These are phyloP conservation scores for Cenchrus americanus DNA, from an alignment of 176 grass and related monocot species.

Conservation along the genomic window DNA sequence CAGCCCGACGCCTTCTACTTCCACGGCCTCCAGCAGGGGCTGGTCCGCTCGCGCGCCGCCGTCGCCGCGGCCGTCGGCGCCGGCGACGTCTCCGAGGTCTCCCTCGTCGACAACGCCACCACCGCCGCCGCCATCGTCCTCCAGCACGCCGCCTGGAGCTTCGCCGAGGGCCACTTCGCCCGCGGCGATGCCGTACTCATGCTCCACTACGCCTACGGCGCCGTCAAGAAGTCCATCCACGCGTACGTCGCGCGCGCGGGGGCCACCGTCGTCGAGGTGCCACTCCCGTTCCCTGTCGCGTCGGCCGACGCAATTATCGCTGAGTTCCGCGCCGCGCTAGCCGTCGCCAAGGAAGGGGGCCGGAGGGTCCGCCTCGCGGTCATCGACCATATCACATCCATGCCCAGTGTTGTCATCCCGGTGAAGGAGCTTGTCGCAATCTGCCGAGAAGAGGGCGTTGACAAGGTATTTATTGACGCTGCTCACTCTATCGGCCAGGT, in stretches of 20 bases:
- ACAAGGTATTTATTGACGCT: slow-evolving; percentile 86
- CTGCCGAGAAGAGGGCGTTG: slow-evolving; percentile 84
- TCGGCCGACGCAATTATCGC: slow-evolving; percentile 62
- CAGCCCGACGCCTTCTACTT: slow-evolving; percentile 94
- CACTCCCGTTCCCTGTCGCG: slow-evolving; percentile 80
- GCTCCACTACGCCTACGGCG: slow-evolving; percentile 94
- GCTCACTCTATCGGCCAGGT: slow-evolving; percentile 89
- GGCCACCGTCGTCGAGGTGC: slow-evolving; percentile 85
- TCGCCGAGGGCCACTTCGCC: slow-evolving; percentile 64
- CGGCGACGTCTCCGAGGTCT: slow-evolving; percentile 64
- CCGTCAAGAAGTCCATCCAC: slow-evolving; percentile 95
- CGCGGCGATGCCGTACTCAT: slow-evolving; percentile 83
- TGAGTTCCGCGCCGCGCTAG: slow-evolving; percentile 77
- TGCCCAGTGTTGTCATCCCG: slow-evolving; percentile 90
- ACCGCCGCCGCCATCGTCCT: slow-evolving; percentile 89
- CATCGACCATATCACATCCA: slow-evolving; percentile 97
- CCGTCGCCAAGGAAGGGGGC: slow-evolving; percentile 64
- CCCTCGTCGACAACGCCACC: slow-evolving; percentile 96
- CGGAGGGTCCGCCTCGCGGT: slow-evolving; percentile 78
- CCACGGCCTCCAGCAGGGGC: slow-evolving; percentile 60
- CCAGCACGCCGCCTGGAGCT: slow-evolving; percentile 84
- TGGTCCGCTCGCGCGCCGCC: slow-evolving; percentile 62
- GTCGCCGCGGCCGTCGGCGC: slow-evolving; percentile 56
- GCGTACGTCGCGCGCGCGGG: slow-evolving; percentile 89
- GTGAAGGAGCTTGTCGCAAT: slow-evolving; percentile 84